phyloP scores from a whole-genome alignment of 1,284 basidiomycete genomes.

The Wolfiporia cocos region DNA sequence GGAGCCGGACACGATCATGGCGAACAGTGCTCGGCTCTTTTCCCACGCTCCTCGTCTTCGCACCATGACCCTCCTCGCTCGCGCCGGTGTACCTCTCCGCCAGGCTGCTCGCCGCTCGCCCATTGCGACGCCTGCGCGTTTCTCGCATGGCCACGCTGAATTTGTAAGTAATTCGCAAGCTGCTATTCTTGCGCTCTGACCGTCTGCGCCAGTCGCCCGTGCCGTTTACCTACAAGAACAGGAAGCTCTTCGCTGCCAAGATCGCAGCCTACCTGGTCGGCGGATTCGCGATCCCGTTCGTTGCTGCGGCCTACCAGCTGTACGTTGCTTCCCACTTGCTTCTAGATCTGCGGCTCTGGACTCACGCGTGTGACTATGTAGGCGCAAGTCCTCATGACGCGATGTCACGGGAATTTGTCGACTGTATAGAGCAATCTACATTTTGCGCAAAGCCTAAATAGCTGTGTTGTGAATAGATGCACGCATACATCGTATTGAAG shows the following conservation, averaged over 20 bases:
- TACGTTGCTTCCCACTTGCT: constrained; percentile 41
- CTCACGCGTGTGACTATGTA: too few relatives aligned
- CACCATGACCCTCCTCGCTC: constrained; percentile 26
- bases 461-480: too few relatives aligned
- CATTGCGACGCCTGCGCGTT: constrained; percentile 16
- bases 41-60: constrained; percentile 3
- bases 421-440: too few relatives aligned
- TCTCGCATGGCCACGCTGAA: constrained; percentile 31
- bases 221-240: constrained; percentile 60
- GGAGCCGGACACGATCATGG: too few relatives aligned
- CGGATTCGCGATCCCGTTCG: constrained; percentile 66
- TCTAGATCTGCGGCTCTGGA: too few relatives aligned
- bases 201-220: constrained; percentile 45
- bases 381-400: too few relatives aligned
- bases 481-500: too few relatives aligned
- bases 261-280: constrained; percentile 42
- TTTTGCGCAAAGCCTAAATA: too few relatives aligned
- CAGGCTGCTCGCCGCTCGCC: constrained; percentile 22
- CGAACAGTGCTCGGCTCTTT: neutral
- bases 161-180: too few relatives aligned
- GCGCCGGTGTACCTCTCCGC: constrained; percentile 23
- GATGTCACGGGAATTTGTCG: too few relatives aligned
- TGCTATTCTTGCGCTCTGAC: too few relatives aligned
- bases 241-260: constrained; percentile 53
- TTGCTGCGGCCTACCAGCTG: constrained; percentile 60